Evolutionary conservation across 768 basidiomycete species (phyloP).

Genomic region (Leccinum uliginosum): DNA sequence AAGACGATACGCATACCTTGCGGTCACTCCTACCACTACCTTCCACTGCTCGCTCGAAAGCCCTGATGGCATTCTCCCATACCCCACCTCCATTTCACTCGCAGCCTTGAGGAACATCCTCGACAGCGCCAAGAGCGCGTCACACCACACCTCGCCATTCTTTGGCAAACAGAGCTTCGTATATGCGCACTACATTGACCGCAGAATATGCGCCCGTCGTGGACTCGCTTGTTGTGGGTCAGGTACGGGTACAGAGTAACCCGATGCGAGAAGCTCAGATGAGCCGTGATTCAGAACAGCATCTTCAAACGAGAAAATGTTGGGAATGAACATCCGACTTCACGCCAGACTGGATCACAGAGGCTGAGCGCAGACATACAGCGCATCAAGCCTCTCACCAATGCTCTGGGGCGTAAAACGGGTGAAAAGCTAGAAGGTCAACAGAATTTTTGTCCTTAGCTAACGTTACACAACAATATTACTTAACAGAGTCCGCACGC

Average conservation of each 20-base stretch:
- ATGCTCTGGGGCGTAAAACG: too few species aligned
- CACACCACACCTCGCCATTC: conserved; percentile 67
- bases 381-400: too few species aligned
- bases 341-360: too few species aligned
- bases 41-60: conserved; percentile 81
- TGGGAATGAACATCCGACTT: too few species aligned
- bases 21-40: conserved; percentile 68
- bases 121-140: conserved; percentile 57
- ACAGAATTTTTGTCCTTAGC: too few species aligned
- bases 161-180: conserved; percentile 50
- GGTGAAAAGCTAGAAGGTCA: too few species aligned
- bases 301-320: conserved; percentile 68
- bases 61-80: conserved; percentile 84
- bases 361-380: too few species aligned
- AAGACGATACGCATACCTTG: conserved; percentile 48
- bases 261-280: conserved; percentile 28
- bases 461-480: too few species aligned
- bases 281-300: conserved; percentile 53
- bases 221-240: conserved; percentile 50
- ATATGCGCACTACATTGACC: conserved; percentile 72
- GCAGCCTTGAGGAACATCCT: conserved; percentile 26
- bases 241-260: conserved; percentile 40
- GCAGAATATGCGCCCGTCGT: conserved; percentile 55
- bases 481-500: too few species aligned
- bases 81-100: conserved; percentile 41